These are phyloP conservation scores for Ascocoryne sarcoides DNA, from an alignment of 2,329 filamentous ascomycete genomes.

Conservation along the genomic window DNA sequence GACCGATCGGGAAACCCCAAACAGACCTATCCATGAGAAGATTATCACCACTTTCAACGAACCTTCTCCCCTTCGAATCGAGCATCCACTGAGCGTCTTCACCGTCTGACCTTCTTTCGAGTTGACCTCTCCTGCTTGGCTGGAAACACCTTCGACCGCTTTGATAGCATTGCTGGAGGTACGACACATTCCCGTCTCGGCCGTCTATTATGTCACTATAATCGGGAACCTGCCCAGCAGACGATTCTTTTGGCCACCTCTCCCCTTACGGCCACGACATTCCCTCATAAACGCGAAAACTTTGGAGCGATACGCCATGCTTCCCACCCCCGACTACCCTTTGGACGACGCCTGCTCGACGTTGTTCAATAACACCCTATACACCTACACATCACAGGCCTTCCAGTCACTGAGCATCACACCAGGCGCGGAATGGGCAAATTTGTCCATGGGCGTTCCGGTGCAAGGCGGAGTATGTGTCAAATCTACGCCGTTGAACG, in stretches of 20 bases:
- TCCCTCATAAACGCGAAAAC: neutral
- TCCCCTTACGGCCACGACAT: constrained; percentile 1
- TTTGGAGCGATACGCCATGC: constrained; percentile 24
- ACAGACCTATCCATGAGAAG: no score
- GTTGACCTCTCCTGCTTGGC: constrained; percentile 12
- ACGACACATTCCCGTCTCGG: constrained; percentile 10
- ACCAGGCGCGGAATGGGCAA: constrained; percentile 63
- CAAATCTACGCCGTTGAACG: constrained; percentile 50
- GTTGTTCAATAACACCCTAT: constrained; percentile 73
- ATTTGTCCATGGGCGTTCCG: constrained; percentile 54
- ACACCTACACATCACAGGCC: constrained; percentile 66
- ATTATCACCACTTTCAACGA: no score
- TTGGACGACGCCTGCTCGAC: constrained; percentile 74
- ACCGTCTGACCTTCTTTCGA: constrained; percentile 5
- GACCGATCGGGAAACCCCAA: neutral
- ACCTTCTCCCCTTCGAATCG: neutral
- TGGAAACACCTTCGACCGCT: constrained; percentile 16
- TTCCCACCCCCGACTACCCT: constrained; percentile 60
- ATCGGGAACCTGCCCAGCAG: neutral
- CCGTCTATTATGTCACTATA: constrained; percentile 7
- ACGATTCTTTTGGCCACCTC: constrained; percentile 20
- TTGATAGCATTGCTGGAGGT: constrained; percentile 13
- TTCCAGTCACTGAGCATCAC: constrained; percentile 67
- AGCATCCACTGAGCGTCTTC: neutral
- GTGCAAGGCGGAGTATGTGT: constrained; percentile 75